Evolutionary conservation across 192 early-diverging fungal genomes (phyloP).

Genomic region (Coemansia pectinata): DNA sequence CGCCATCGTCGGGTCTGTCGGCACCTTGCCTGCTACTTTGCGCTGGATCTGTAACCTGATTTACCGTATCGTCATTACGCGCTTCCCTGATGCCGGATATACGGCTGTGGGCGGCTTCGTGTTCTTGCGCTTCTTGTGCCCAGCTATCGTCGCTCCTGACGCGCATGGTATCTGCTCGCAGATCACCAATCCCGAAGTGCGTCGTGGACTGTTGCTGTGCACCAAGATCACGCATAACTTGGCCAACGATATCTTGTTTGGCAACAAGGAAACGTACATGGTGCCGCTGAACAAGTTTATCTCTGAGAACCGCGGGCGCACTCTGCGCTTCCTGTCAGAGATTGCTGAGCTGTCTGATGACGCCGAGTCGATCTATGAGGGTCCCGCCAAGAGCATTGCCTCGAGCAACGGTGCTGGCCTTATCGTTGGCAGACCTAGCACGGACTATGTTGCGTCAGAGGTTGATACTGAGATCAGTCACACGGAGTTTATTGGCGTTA

Average conservation of each 20-base stretch:
- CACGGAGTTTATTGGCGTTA: slow-evolving; percentile 30
- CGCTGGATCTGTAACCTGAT: slow-evolving; percentile 84
- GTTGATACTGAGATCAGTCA: slow-evolving; percentile 23
- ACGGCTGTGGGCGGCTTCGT: slow-evolving; percentile 93
- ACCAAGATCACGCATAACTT: slow-evolving; percentile 97
- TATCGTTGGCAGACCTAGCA: slow-evolving; percentile 23
- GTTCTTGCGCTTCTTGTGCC: slow-evolving; percentile 95
- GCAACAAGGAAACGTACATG: slow-evolving; percentile 95
- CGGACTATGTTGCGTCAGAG: slow-evolving; percentile 37
- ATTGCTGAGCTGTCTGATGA: slow-evolving; percentile 64
- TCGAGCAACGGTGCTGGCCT: slow-evolving; percentile 30
- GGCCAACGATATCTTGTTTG: slow-evolving; percentile 94
- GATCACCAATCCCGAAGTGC: slow-evolving; percentile 68
- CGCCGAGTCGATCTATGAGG: slow-evolving; percentile 46
- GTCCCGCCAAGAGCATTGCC: slow-evolving; percentile 37
- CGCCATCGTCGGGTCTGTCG: slow-evolving; percentile 73
- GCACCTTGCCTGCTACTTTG: slow-evolving; percentile 69
- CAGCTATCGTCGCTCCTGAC: slow-evolving; percentile 93
- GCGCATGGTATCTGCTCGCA: slow-evolving; percentile 70
- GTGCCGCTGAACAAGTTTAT: slow-evolving; percentile 87
- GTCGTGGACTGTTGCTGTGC: slow-evolving; percentile 83
- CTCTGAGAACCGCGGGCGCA: slow-evolving; percentile 75
- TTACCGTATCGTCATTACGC: slow-evolving; percentile 69
- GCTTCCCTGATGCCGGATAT: slow-evolving; percentile 82
- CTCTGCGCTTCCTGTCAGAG: slow-evolving; percentile 76